Evolutionary conservation across 2,329 filamentous ascomycete species (phyloP).

Genomic region (Fusarium armeniacum): DNA sequence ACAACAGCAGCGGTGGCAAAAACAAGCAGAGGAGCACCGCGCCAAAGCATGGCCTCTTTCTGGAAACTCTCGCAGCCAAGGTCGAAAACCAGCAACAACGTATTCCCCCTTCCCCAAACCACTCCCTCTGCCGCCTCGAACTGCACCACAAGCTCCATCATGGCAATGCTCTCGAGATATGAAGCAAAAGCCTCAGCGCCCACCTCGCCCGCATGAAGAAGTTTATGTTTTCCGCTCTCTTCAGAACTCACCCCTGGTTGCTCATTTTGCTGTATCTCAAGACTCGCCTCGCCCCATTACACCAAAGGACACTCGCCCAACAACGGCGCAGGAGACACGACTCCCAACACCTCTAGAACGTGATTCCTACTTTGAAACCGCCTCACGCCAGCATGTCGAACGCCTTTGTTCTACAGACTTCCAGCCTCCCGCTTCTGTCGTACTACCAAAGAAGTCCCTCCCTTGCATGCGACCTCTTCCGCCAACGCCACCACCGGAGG

Average conservation of each 20-base stretch:
- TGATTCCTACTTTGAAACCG: constrained; percentile 38
- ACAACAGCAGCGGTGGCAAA: constrained; percentile 18
- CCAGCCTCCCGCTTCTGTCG: constrained; percentile 36
- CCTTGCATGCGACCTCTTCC: constrained; percentile 46
- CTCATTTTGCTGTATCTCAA: constrained; percentile 36
- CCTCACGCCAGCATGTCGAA: constrained; percentile 45
- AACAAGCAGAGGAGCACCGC: constrained; percentile 46
- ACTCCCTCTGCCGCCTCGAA: constrained; percentile 54
- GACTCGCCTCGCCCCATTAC: constrained; percentile 37
- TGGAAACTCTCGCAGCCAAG: constrained; percentile 38
- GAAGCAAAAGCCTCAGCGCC: constrained; percentile 49
- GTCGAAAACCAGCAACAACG: constrained; percentile 49
- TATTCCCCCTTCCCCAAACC: constrained; percentile 62
- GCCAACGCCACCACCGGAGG: constrained; percentile 44
- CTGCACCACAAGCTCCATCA: constrained; percentile 45
- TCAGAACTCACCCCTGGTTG: constrained; percentile 31
- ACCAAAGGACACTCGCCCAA: constrained; percentile 32
- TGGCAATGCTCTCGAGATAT: constrained; percentile 49
- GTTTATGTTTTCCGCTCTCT: constrained; percentile 34
- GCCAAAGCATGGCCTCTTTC: constrained; percentile 50
- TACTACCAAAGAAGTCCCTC: constrained; percentile 50
- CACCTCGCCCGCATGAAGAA: constrained; percentile 51
- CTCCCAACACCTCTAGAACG: constrained; percentile 24
- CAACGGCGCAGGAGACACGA: constrained; percentile 35
- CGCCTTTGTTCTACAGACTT: constrained; percentile 38